Conservation (phyloP, 129 eudicot species). For the Sambucus nigra region DNA sequence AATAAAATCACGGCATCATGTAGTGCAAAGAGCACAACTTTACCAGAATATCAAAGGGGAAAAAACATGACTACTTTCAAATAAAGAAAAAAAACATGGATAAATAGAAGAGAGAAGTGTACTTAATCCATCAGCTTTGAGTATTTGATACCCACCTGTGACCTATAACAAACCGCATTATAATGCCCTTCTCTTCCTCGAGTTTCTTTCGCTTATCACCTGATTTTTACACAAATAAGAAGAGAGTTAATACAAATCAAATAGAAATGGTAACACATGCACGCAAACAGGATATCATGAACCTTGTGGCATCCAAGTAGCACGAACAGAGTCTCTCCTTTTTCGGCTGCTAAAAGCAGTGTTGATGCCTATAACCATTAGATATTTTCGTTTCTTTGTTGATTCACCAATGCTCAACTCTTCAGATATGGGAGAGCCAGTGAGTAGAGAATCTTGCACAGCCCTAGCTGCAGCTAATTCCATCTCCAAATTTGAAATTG, state of each 20-base stretch:
- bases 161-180: slow-evolving; percentile 88
- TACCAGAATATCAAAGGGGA: too few species aligned
- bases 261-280: not conserved
- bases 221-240: slow-evolving; percentile 19
- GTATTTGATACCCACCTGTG: slow-evolving; percentile 49
- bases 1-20: too few species aligned
- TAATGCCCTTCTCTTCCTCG: slow-evolving; percentile 90
- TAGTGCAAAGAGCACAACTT: too few species aligned
- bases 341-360: slow-evolving; percentile 93
- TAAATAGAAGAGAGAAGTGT: not conserved
- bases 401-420: slow-evolving; percentile 35
- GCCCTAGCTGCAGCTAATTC: slow-evolving; percentile 93
- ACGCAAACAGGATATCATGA: not conserved
- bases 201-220: slow-evolving; percentile 78
- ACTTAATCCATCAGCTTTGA: not conserved
- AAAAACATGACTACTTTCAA: too few species aligned
- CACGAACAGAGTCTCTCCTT: slow-evolving; percentile 91
- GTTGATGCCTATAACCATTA: slow-evolving; percentile 84
- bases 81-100: too few species aligned
- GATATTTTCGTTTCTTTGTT: slow-evolving; percentile 56
- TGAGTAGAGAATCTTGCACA: slow-evolving; percentile 68
- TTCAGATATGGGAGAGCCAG: slow-evolving; percentile 56
- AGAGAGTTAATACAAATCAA: too few species aligned
- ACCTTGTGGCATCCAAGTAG: slow-evolving; percentile 99
- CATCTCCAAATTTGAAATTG: slow-evolving; percentile 85